Percentiles rank a stretch among this genome's conserved stretches.
These are phyloP conservation scores for Eimeria brunetti DNA, from an alignment of 169 alveolate species.

Conservation along the genomic window DNA sequence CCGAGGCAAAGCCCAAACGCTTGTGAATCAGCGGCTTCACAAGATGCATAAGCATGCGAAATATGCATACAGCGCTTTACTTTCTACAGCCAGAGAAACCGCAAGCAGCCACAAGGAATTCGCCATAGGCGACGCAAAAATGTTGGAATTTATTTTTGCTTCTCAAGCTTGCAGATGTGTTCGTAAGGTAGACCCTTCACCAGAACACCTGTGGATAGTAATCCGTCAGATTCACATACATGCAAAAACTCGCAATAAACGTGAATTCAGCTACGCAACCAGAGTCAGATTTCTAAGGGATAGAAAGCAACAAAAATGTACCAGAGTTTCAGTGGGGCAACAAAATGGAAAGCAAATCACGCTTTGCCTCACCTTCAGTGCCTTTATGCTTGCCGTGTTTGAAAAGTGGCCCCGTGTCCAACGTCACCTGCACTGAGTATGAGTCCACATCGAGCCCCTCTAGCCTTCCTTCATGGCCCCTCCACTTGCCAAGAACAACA, in stretches of 20 bases:
- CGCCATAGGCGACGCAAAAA: neutral
- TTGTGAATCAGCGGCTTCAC: neutral
- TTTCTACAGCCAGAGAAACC: neutral
- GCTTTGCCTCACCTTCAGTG: neutral
- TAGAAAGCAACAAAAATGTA: neutral
- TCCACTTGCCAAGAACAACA: conserved; percentile 70
- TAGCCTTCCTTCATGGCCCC: conserved; percentile 71
- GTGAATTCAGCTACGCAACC: too few relatives aligned
- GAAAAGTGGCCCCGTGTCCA: conserved; percentile 70
- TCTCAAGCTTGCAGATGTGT: conserved; percentile 70
- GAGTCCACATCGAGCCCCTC: conserved; percentile 67
- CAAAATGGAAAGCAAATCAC: too few relatives aligned
- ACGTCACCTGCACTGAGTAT: conserved; percentile 49
- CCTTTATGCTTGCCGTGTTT: conserved; percentile 15
- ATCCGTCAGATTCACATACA: neutral
- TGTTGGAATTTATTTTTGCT: neutral
- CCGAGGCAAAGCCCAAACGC: neutral
- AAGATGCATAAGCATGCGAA: neutral
- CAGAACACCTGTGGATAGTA: conserved; percentile 8
- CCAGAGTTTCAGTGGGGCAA: neutral
- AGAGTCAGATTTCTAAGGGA: neutral
- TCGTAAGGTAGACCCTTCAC: conserved; percentile 78
- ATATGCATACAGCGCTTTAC: neutral
- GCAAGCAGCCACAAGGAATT: neutral
- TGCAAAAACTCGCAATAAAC: neutral